Evolutionary conservation across 768 basidiomycete species (phyloP), one percentile per base, ranked within the genome.

Genomic region (Leccinellum albellum): DNA sequence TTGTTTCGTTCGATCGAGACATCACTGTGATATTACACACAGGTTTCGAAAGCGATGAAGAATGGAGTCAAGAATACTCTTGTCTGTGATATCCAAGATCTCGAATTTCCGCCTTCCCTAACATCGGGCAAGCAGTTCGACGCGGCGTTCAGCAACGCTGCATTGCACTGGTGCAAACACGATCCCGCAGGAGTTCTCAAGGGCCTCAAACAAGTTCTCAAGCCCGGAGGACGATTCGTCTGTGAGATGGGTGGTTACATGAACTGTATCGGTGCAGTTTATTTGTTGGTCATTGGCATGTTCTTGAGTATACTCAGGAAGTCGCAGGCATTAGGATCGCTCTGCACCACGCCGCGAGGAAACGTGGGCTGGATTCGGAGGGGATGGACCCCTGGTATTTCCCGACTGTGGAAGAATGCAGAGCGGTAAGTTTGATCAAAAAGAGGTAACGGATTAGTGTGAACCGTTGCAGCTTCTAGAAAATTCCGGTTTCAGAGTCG

Each of bases 131-230:
- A 72, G 26, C 75, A 75, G 48, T 90, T 85, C 60, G 88, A 92
- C 65, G 85, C 83, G 0, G 86, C 88, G 2, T 94, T 94, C 74
- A 87, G 85, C 53, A 91, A 88, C 59, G 89, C 93, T 0, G 78
- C 81, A 4, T 66, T 94, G 59, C 92, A 95, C 64, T 94, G 91
- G 92, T 94, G 91, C 72, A 93, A 90, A 69, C 73, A 74, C 5
- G 77, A 87, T 62, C 93, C 92, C 1, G 68, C 64, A 2, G 84
- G 82, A 1, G 91, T 92, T 9, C 67, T 92, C 10, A 70, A 77
- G 14, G 79, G 83, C 50, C 79, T 81, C n/a, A 81, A 80, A 64
- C 76, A 73, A 46, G 71, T 87, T 10, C 73, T 94, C 54, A 90
- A 83, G 62, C 79, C 77, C 1, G 87, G 88, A 0, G 91, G 91